These are phyloP conservation scores for Crassisporium funariophilum DNA, from an alignment of 768 basidiomycete genomes.

Conservation along the genomic window DNA sequence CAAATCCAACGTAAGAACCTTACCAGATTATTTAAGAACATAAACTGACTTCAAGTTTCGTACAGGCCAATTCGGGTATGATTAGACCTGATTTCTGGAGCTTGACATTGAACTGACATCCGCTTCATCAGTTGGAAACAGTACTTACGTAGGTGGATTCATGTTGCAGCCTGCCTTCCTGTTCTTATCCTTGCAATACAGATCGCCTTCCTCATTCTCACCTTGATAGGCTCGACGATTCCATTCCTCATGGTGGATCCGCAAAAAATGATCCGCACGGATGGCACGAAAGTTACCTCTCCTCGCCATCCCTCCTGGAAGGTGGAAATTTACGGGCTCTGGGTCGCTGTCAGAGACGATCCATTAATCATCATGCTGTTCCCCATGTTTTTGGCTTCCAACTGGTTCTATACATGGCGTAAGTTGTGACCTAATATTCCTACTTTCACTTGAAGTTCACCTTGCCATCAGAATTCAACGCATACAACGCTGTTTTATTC, in stretches of 20 bases:
- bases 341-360: slow-evolving; percentile 57
- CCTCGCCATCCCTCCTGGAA: slow-evolving; percentile 64
- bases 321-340: slow-evolving; percentile 4
- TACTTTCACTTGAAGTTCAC: slow-evolving; percentile 23
- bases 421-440: slow-evolving; percentile 32
- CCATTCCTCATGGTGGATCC: slow-evolving; percentile 75
- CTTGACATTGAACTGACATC: background rate
- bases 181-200: slow-evolving; percentile 26
- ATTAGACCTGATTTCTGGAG: background rate
- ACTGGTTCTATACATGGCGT: slow-evolving; percentile 87
- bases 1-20: slow-evolving; percentile 48
- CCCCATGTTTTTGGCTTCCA: slow-evolving; percentile 80
- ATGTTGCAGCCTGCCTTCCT: background rate
- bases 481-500: slow-evolving; percentile 76
- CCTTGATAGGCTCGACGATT: slow-evolving; percentile 62
- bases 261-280: slow-evolving; percentile 64
- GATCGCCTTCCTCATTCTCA: slow-evolving; percentile 77
- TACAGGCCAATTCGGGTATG: slow-evolving; percentile 44
- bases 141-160: slow-evolving; percentile 65
- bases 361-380: slow-evolving; percentile 69
- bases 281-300: slow-evolving; percentile 62
- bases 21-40: slow-evolving; percentile 19
- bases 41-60: slow-evolving; percentile 23
- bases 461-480: slow-evolving; percentile 78
- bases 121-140: slow-evolving; percentile 54